A percentile compares a stretch with the other conserved stretches of the same genome.
These are phyloP conservation scores for Earliella scabrosa DNA, from an alignment of 1,284 basidiomycete genomes.

Conservation along the genomic window DNA sequence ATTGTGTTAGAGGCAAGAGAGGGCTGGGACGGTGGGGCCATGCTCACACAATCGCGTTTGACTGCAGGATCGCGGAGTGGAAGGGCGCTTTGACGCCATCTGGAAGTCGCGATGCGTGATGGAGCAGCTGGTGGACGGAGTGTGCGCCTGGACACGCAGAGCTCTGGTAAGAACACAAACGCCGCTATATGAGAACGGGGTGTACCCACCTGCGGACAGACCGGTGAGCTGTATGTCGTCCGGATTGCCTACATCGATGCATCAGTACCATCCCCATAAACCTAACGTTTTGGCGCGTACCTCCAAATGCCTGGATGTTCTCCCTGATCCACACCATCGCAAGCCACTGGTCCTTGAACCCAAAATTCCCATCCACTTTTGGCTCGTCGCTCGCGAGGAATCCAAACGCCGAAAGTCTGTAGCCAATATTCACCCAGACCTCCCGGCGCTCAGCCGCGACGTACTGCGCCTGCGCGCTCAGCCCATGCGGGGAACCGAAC, in stretches of 20 bases:
- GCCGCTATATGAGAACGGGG: too few relatives aligned
- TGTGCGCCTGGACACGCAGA: constrained; percentile 55
- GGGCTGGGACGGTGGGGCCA: background rate
- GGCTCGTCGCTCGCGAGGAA: constrained; percentile 71
- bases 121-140: constrained; percentile 75
- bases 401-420: constrained; percentile 74
- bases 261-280: background rate
- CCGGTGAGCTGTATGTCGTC: constrained; percentile 65
- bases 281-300: constrained; percentile 33
- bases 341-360: constrained; percentile 81
- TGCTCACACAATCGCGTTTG: constrained; percentile 71
- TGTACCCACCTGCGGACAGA: constrained; percentile 64
- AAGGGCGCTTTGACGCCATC: constrained; percentile 63
- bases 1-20: background rate
- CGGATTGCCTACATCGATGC: constrained; percentile 49
- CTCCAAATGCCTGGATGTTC: constrained; percentile 66
- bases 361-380: constrained; percentile 68
- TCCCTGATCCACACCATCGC: constrained; percentile 62
- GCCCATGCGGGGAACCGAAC: constrained; percentile 71
- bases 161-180: background rate
- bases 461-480: constrained; percentile 66
- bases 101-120: constrained; percentile 70
- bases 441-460: constrained; percentile 65
- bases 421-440: constrained; percentile 75
- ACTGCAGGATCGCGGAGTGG: constrained; percentile 66